Base-by-base conservation (phyloP, 106 monocot genomes). In the Xerophyta viscosa region DNA sequence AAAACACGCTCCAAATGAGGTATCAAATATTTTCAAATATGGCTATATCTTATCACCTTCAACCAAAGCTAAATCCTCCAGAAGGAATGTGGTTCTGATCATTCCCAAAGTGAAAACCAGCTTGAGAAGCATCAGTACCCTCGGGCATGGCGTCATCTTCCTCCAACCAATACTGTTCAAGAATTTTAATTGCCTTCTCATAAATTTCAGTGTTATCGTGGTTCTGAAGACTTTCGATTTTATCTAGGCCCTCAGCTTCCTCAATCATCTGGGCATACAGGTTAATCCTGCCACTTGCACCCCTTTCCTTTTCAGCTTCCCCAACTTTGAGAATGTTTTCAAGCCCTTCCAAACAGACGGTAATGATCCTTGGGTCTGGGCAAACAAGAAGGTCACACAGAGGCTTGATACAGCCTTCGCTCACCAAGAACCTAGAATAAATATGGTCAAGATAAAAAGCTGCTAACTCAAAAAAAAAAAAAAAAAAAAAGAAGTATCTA, bases 301-400 rank as follows among this genome's bases (percentile, higher is more conserved):
- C 61, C 30, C 31, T 10, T 20, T 61, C 46, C 30, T 61, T 61
- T 45, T 47, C 61, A 48, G 61, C 61, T 23, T 48, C 61, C 0
- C 61, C n/a, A 36, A 61, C 61, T 46, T 61, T 61, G 29, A 61
- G 33, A n/a, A 61, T 61, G 31, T 61, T 61, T n/a, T 61, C 61
- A 13, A 61, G 61, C 0, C 61, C 61, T 47, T 61, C 61, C 31
- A 60, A 30, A 23, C 47, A 61, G 7, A 61, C 61, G 8, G 61
- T 61, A 1, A 48, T 46, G 4, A 61, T 61, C 31, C 61, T 61
- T 3, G 61, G 61, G 22, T 61, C 61, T 10, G 47, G 61, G 21
- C 61, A 61, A 23, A 48, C 31, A 0, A 61, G 61, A 48, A 61
- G 61, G 31, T 61, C 61, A 33, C 47, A 61, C 4, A 61, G n/a